Conservation (phyloP, 495 filamentous ascomycete genomes). For the Jackrogersella multiformis region DNA sequence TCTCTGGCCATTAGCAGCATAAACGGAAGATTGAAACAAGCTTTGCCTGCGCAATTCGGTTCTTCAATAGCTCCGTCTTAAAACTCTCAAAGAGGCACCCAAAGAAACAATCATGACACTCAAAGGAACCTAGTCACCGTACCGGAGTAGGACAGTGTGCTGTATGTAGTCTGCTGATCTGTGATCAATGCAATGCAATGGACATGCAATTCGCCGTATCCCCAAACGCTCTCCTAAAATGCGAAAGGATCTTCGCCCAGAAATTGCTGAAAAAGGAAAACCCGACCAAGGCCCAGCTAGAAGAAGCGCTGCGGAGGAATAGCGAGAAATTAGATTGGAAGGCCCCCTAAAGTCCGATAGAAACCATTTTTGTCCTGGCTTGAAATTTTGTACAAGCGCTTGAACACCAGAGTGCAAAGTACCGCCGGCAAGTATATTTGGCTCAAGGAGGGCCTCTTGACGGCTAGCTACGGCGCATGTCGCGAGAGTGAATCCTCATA, state of each 20-base stretch:
- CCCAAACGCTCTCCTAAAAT: constrained; percentile 25
- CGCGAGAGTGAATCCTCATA: neutral
- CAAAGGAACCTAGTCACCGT: constrained; percentile 10
- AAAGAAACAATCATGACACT: constrained; percentile 17
- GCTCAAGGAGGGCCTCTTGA: neutral
- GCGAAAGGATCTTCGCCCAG: constrained; percentile 18
- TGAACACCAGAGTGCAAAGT: neutral
- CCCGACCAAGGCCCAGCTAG: neutral
- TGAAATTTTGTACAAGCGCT: neutral
- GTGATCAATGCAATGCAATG: constrained; percentile 29
- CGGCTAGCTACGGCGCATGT: neutral
- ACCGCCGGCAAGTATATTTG: neutral
- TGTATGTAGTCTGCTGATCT: constrained; percentile 10
- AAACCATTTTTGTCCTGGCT: neutral
- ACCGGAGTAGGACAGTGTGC: constrained; percentile 3
- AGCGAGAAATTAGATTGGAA: constrained; percentile 12
- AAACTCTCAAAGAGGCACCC: constrained; percentile 18
- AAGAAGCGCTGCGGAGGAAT: neutral
- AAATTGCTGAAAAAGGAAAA: constrained; percentile 15
- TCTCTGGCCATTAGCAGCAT: constrained; percentile 15
- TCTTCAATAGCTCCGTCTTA: constrained; percentile 34
- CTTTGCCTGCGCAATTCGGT: constrained; percentile 38
- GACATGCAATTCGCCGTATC: constrained; percentile 23
- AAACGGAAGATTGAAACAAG: constrained; percentile 22
- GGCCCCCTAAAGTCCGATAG: neutral